These are phyloP conservation scores for Candida boleticola DNA, from an alignment of 805 yeast genomes.

Conservation along the genomic window DNA sequence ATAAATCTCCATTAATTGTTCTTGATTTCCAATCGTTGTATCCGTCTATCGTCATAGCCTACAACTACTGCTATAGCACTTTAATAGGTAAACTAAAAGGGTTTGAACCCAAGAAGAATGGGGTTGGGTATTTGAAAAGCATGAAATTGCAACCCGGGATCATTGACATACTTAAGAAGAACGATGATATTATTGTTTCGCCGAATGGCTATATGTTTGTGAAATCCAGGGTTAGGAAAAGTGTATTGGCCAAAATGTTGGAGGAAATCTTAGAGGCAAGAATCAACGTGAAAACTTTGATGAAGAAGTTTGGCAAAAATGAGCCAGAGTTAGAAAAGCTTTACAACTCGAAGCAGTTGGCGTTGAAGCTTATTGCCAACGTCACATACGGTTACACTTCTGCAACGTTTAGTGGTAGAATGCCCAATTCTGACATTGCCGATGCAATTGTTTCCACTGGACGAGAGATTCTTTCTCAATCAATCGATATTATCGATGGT, in stretches of 20 bases:
- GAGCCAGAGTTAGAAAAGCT: slow-evolving; percentile 52
- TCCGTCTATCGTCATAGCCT: slow-evolving; percentile 90
- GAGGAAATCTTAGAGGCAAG: slow-evolving; percentile 79
- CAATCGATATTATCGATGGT: slow-evolving; percentile 67
- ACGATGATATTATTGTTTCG: slow-evolving; percentile 56
- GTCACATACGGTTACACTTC: slow-evolving; percentile 96
- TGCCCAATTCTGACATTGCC: slow-evolving; percentile 96
- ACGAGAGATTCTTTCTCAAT: slow-evolving; percentile 72
- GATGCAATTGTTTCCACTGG: slow-evolving; percentile 93
- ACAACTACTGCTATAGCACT: slow-evolving; percentile 82
- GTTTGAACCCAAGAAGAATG: slow-evolving; percentile 45
- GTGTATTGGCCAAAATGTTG: slow-evolving; percentile 79
- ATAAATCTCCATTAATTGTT: slow-evolving; percentile 86
- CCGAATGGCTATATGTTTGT: slow-evolving; percentile 89
- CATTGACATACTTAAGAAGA: slow-evolving; percentile 48
- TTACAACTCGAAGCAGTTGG: slow-evolving; percentile 77
- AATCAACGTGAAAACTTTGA: slow-evolving; percentile 72
- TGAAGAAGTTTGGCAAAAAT: slow-evolving; percentile 43
- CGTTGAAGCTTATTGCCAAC: slow-evolving; percentile 85
- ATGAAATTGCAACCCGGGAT: slow-evolving; percentile 52
- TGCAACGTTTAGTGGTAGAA: slow-evolving; percentile 92
- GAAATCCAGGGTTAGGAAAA: slow-evolving; percentile 61
- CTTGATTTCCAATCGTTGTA: slow-evolving; percentile 91
- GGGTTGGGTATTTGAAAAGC: slow-evolving; percentile 53
- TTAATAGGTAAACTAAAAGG: slow-evolving; percentile 61